Conservation (phyloP, 345 rosid genomes). For the Salix arbutifolia region DNA sequence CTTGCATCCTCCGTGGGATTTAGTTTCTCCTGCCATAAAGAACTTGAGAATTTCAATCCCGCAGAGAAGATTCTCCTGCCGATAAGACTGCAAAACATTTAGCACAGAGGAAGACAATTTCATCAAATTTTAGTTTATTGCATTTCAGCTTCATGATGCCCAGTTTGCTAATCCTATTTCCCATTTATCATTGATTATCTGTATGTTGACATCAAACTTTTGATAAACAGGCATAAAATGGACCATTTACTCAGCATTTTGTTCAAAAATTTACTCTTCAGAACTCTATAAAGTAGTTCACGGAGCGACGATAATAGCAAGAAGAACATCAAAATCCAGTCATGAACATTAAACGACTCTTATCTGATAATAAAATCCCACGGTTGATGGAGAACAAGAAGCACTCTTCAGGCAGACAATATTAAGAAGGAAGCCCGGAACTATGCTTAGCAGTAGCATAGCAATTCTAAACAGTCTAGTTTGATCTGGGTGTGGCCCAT, state of each 20-base stretch:
- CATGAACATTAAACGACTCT: not conserved
- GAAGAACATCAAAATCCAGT: not conserved
- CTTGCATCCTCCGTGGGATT: too few relatives aligned
- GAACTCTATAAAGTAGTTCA: not conserved
- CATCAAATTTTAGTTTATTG: too few relatives aligned
- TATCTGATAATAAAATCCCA: not conserved
- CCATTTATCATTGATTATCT: not conserved
- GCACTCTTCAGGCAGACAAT: not conserved
- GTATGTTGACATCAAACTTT: not conserved
- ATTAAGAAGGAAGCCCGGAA: not conserved
- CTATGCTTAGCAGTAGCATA: not conserved
- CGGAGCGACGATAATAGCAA: not conserved
- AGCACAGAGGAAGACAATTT: too few relatives aligned
- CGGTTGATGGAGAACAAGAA: not conserved
- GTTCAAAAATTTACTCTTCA: not conserved
- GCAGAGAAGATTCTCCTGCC: too few relatives aligned
- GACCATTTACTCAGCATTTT: not conserved
- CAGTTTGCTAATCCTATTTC: not conserved
- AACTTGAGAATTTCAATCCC: too few relatives aligned
- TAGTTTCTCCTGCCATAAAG: too few relatives aligned
- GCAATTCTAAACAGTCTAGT: slow-evolving; percentile 26
- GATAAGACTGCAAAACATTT: too few relatives aligned
- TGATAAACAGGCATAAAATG: too few relatives aligned
- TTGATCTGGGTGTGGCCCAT: slow-evolving; percentile 88
- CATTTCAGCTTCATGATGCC: too few relatives aligned